A percentile compares a stretch with the other conserved stretches of the same genome.
phyloP scores from a whole-genome alignment of 106 monocot species.

The Apostasia shenzhenica region DNA sequence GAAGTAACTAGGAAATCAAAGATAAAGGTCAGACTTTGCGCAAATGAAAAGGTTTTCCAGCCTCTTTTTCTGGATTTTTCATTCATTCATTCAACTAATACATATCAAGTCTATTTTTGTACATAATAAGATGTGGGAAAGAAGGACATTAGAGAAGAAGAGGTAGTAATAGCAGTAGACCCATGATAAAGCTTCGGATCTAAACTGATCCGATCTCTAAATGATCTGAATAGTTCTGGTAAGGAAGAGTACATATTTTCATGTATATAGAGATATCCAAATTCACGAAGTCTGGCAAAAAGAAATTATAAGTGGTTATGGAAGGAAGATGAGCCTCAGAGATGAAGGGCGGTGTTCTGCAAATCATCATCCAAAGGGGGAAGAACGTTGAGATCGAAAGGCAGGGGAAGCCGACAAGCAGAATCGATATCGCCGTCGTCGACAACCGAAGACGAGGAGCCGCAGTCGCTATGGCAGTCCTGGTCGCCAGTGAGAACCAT shows the following conservation, averaged over 20 bases:
- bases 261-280: neutral
- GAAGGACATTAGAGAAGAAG: neutral
- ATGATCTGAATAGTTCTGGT: neutral
- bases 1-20: no score
- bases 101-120: no score
- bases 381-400: constrained; percentile 45
- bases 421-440: constrained; percentile 28
- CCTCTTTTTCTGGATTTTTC: no score
- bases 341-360: constrained; percentile 6
- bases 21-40: no score
- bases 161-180: neutral
- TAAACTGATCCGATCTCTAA: neutral
- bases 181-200: constrained; percentile 1
- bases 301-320: no score
- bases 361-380: constrained; percentile 9
- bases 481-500: constrained; percentile 3
- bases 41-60: no score
- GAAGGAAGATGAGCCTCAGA: neutral
- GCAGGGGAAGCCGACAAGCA: constrained; percentile 12
- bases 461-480: constrained; percentile 52
- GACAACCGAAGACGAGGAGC: constrained; percentile 51
- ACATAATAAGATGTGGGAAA: no score
- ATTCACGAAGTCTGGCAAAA: no score
- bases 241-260: neutral
- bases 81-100: no score